Conservation (phyloP, 2,329 filamentous ascomycete genomes). For the Aspergillus sp. region DNA sequence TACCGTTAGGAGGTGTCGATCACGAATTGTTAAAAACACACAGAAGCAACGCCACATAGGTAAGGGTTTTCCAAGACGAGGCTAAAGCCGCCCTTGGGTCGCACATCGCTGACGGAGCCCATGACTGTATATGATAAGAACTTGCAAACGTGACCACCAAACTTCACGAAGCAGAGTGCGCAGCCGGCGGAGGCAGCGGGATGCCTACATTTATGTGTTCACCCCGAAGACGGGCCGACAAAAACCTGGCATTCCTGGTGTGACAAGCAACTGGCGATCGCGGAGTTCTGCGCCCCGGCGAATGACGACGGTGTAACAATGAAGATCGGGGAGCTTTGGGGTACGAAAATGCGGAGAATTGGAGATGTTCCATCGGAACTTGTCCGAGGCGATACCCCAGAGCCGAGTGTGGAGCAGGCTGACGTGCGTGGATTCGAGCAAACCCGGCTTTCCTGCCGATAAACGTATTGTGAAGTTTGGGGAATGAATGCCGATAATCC, state of each 20-base stretch:
- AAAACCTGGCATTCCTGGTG: background rate
- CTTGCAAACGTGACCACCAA: no score
- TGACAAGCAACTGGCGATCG: background rate
- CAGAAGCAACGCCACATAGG: conserved; percentile 51
- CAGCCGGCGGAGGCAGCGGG: no score
- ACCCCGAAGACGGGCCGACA: background rate
- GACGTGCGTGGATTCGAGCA: no score
- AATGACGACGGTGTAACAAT: background rate
- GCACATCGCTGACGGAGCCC: background rate
- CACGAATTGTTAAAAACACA: conserved; percentile 24
- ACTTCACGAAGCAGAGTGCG: background rate
- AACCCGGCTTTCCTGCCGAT: no score
- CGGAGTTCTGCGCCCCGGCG: background rate
- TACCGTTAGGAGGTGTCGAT: background rate
- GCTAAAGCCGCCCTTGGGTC: conserved; percentile 23
- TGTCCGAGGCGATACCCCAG: background rate
- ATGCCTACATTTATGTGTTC: background rate
- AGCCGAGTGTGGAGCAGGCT: no score
- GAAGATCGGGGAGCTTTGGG: background rate
- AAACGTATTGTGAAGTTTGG: no score
- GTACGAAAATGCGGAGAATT: background rate
- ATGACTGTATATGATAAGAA: background rate
- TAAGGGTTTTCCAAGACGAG: conserved; percentile 48
- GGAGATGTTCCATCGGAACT: background rate
- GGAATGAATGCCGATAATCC: no score